These are phyloP conservation scores for Closterium sp. DNA, from an alignment of 139 green algal genomes.

Conservation along the genomic window DNA sequence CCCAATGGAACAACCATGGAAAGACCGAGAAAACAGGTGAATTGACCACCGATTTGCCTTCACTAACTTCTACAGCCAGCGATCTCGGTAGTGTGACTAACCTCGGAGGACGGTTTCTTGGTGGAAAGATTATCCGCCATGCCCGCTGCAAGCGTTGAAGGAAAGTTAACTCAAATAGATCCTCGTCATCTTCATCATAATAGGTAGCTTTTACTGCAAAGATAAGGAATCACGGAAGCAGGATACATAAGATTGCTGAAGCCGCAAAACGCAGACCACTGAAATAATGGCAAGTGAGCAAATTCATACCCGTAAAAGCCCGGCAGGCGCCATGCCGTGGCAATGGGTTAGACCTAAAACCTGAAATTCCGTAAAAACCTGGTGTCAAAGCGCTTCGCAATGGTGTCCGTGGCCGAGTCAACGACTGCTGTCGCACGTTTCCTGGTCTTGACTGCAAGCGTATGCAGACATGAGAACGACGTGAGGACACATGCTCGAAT, in stretches of 20 bases:
- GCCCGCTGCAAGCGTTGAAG: not conserved
- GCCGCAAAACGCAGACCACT: not conserved
- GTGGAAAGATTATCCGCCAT: slow-evolving; percentile 20
- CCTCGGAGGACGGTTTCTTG: not conserved
- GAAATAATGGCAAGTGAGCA: too few relatives aligned
- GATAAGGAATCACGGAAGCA: not conserved
- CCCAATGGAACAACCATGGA: not conserved
- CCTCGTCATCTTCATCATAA: slow-evolving; percentile 2
- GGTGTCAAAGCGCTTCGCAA: not conserved
- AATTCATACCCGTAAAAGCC: not conserved
- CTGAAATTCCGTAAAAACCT: not conserved
- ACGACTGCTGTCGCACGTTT: not conserved
- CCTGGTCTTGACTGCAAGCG: not conserved
- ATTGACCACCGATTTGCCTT: too few relatives aligned
- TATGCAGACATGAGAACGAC: not conserved
- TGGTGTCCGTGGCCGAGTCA: not conserved
- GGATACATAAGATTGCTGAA: not conserved
- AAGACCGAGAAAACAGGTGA: too few relatives aligned
- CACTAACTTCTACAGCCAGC: too few relatives aligned
- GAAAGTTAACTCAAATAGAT: slow-evolving; percentile 18
- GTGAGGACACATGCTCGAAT: not conserved
- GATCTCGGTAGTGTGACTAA: not conserved
- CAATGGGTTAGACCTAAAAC: not conserved
- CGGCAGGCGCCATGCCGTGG: not conserved
- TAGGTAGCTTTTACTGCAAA: not conserved